Evolutionary conservation across 106 monocot species (phyloP), one percentile per base, ranked within the genome.

Genomic region (Agapanthus africanus): DNA sequence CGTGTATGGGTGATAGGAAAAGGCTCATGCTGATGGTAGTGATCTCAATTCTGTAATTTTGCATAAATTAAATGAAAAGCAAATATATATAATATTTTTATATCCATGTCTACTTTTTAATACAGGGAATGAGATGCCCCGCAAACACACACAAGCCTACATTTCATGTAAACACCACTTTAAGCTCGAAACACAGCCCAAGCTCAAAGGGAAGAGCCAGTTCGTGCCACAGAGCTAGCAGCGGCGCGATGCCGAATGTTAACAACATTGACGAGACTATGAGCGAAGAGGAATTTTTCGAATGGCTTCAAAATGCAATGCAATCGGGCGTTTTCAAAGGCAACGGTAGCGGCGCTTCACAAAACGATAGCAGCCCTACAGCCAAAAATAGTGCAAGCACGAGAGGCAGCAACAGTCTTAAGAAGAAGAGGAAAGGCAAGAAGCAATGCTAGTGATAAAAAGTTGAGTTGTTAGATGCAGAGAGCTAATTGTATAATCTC

Each of bases 111-210:
- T n/a, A n/a, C n/a, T n/a, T 57, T 41, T 52, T 73, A 21, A 49
- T 56, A 13, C 81, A 95, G 91, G 91, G 88, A 73, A 91, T 91
- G 85, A 88, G 78, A 66, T 91, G 88, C 59, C 82, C 84, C 15
- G 81, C 80, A 40, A 95, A 95, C 81, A 86, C 85, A 7, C 91
- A 95, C 74, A 95, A 86, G 72, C 84, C 95, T 11, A 95, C 84
- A 56, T 95, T 95, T 49, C 91, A 91, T 69, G 86, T 91, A 10
- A 95, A 95, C 67, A 79, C 91, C 36, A 86, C 66, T 37, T 18
- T 84, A 54, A 68, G 73, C 28, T 83, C 88, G 22, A 91, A 79
- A 37, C 71, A 79, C 13, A 57, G 14, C 30, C n/a, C n/a, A n/a
- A n/a, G n/a, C n/a, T n/a, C n/a, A n/a, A n/a, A n/a, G n/a, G n/a